Conservation (phyloP, 2,329 filamentous ascomycete species). For the Claviceps humidiphila region DNA sequence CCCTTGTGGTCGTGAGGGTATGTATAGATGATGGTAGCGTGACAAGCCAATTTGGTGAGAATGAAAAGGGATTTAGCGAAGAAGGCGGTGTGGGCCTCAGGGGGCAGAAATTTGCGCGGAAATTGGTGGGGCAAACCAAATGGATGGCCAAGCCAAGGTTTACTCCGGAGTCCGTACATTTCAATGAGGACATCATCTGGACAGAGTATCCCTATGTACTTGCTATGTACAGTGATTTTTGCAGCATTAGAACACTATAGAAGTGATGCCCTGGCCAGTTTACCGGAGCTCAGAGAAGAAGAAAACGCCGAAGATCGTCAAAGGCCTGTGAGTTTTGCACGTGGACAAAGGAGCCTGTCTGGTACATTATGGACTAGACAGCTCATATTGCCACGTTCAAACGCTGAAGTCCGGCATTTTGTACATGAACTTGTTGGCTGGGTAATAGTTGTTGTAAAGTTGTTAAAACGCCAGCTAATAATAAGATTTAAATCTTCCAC, state of each 20-base stretch:
- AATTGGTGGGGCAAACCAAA: neutral
- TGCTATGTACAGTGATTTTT: no score
- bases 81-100: constrained; percentile 18
- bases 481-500: no score
- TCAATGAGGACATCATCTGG: no score
- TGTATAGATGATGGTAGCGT: neutral
- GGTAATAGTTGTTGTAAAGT: no score
- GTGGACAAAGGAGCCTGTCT: no score
- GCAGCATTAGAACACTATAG: no score
- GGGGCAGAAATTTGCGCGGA: constrained; percentile 10
- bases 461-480: no score
- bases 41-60: neutral
- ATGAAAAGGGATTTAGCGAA: neutral
- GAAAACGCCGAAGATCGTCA: neutral
- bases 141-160: neutral
- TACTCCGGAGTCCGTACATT: no score
- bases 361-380: neutral
- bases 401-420: neutral
- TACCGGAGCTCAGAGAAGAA: neutral
- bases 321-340: neutral
- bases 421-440: no score
- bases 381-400: neutral
- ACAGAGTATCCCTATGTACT: no score
- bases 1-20: neutral
- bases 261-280: no score